Conservation (phyloP, 192 early-diverging fungal genomes). For the Coemansia sp. region DNA sequence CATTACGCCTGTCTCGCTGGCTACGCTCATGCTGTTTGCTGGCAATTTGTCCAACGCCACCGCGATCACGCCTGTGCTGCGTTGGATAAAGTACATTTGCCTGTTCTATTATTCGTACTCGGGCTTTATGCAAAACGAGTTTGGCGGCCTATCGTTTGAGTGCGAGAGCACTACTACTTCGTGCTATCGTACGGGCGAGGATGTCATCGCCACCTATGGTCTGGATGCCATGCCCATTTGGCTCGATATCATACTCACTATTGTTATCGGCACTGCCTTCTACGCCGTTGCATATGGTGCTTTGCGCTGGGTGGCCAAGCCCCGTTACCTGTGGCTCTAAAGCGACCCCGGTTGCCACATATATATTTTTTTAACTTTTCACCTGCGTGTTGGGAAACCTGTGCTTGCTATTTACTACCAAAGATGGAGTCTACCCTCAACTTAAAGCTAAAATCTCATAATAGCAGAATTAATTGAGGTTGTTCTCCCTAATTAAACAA, state of each 20-base stretch:
- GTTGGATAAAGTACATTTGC: constrained; percentile 19
- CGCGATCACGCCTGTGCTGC: constrained; percentile 46
- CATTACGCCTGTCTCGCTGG: constrained; percentile 31
- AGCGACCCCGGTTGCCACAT: not conserved
- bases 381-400: not conserved
- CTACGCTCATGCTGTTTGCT: constrained; percentile 40
- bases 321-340: constrained; percentile 43
- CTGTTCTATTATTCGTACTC: too few species aligned
- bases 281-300: constrained; percentile 27
- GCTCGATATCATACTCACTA: constrained; percentile 22
- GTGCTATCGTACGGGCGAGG: constrained; percentile 31
- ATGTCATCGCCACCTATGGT: constrained; percentile 33
- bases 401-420: too few species aligned
- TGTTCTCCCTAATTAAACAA: too few species aligned
- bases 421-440: too few species aligned
- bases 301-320: constrained; percentile 45
- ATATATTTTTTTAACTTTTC: not conserved
- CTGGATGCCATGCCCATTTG: constrained; percentile 29
- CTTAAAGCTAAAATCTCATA: too few species aligned
- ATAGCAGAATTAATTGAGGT: too few species aligned
- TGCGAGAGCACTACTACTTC: constrained; percentile 4
- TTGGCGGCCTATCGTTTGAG: constrained; percentile 16
- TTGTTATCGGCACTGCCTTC: constrained; percentile 24
- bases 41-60: constrained; percentile 44
- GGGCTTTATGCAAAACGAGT: too few species aligned